A percentile compares a stretch with the other conserved stretches of the same genome.
Conservation (phyloP, 2,329 filamentous ascomycete species). For the Fusarium sarcochroum region DNA sequence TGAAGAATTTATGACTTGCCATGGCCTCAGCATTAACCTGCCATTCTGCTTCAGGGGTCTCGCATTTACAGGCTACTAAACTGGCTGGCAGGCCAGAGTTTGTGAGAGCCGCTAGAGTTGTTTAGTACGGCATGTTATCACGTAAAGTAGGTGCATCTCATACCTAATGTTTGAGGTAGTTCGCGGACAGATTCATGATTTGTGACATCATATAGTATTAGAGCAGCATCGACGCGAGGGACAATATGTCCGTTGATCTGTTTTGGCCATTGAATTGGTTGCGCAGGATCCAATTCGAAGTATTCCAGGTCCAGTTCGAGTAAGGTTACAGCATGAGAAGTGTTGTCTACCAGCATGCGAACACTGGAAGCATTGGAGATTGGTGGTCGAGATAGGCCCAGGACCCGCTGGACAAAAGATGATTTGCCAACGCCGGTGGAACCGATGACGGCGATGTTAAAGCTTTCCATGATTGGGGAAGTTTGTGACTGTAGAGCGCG, state of each 20-base stretch:
- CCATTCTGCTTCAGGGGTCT: conserved; percentile 77
- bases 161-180: conserved; percentile 83
- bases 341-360: conserved; percentile 71
- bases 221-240: conserved; percentile 83
- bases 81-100: conserved; percentile 82
- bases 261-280: conserved; percentile 76
- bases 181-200: conserved; percentile 81
- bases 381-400: conserved; percentile 68
- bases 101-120: conserved; percentile 74
- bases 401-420: conserved; percentile 74
- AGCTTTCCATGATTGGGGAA: conserved; percentile 66
- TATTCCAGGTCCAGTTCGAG: conserved; percentile 76
- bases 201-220: conserved; percentile 90
- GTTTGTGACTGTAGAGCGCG: conserved; percentile 50
- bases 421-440: conserved; percentile 77
- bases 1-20: conserved; percentile 72
- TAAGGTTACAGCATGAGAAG: conserved; percentile 70
- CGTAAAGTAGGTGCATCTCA: conserved; percentile 7
- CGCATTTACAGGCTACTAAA: conserved; percentile 91
- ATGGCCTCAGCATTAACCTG: conserved; percentile 79
- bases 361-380: conserved; percentile 68
- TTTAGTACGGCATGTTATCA: conserved; percentile 21
- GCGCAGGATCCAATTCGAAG: conserved; percentile 70
- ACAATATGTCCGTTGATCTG: conserved; percentile 78
- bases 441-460: conserved; percentile 77